Base-by-base conservation (phyloP, 768 basidiomycete species). In the Lentinus tigrinus region DNA sequence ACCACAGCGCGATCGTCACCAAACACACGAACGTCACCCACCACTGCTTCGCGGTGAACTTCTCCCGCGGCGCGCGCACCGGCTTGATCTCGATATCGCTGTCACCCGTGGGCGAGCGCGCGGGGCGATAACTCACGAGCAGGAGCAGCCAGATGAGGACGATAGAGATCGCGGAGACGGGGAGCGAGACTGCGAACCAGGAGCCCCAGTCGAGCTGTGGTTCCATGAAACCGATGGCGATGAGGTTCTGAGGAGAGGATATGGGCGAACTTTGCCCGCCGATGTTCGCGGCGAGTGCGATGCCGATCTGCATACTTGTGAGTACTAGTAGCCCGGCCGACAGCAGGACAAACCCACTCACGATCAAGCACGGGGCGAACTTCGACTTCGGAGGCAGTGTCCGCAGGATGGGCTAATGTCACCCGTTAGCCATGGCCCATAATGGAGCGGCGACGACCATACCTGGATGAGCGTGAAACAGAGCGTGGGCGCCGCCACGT, bases 181-280 rank as follows among this genome's bases (percentile, higher is more conserved):
- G 97, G 8, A 98, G 75, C 6, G 96, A 87, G 43, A 99, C 93
- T 19, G 85, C 84, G 70, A 99, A 98, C 97, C 97, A 99, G 39
- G 83, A 80, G 1, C 79, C 85, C 96, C 96, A 98, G 66, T 89
- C 89, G 3, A 98, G 73, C 2, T 82, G 81, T 0, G 88, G 87
- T 40, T 93, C 83, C 96, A 99, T 98, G 3, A 76, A 82, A n/a
- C 81, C 74, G 7, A 98, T 75, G 4, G 95, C 95, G 60, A 99
- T 98, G 27, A 98, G 82, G 70, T 98, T 99, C 73, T 99, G 96
- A 1, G 96, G 96, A 0, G 95, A 98, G 2, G 96, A 98, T 57
- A 98, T 98, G 2, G 95, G 96, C 0, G 95, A 98, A 49, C 89
- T 91, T 73, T 98, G 95, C 0, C 97, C 97, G 13, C 97, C 97